These are phyloP conservation scores for Stevia rebaudiana DNA, from an alignment of 140 eudicot genomes.

Conservation along the genomic window DNA sequence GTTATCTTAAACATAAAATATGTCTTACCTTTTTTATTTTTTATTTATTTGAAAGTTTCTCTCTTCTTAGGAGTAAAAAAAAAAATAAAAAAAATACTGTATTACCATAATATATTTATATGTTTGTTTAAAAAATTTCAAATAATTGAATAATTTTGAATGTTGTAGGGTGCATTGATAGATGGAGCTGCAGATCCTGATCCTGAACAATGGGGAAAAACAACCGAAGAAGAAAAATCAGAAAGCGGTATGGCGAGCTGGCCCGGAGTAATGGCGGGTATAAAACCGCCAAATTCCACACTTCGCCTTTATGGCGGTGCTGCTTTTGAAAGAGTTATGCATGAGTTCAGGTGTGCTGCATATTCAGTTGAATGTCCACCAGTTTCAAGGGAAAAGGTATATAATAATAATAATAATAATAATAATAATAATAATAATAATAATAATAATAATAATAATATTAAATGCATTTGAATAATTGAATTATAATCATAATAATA, in stretches of 20 bases:
- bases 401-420: background rate
- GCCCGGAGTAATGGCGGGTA: conserved; percentile 73
- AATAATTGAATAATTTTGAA: background rate
- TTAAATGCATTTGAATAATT: no score
- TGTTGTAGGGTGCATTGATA: conserved; percentile 60
- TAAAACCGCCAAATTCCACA: conserved; percentile 78
- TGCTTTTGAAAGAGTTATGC: conserved; percentile 93
- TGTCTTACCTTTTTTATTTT: no score
- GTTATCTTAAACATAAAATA: no score
- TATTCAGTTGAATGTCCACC: conserved; percentile 87
- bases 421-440: background rate
- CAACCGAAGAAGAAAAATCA: conserved; percentile 76
- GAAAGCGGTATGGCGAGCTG: conserved; percentile 84
- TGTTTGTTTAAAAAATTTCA: no score
- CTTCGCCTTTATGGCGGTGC: conserved; percentile 96
- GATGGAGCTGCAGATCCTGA: conserved; percentile 95
- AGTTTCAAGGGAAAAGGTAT: conserved; percentile 10
- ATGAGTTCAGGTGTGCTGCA: conserved; percentile 90
- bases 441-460: background rate
- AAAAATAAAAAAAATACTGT: no score
- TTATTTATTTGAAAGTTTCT: no score
- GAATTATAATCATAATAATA: background rate
- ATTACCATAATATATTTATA: no score
- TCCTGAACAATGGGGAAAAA: conserved; percentile 96
- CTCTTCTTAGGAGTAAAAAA: no score